Evolutionary conservation across 169 alveolate genomes (phyloP).

Genomic region (Miamiensis avidus): DNA sequence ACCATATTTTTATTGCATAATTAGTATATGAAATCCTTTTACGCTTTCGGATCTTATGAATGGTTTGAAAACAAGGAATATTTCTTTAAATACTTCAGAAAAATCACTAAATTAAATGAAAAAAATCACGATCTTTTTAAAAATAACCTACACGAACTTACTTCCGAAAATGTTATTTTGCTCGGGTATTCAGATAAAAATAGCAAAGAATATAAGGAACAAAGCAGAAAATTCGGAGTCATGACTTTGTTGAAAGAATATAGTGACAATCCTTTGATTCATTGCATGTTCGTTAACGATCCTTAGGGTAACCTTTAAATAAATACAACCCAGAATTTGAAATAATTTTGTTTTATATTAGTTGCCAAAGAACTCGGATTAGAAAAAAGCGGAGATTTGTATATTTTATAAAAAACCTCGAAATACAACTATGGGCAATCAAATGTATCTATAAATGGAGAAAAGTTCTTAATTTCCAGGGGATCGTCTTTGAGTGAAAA

Average conservation of each 20-base stretch:
- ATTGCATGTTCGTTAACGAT: not conserved
- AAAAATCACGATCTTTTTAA: not conserved
- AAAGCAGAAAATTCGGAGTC: not conserved
- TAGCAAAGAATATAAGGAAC: not conserved
- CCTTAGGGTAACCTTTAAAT: not conserved
- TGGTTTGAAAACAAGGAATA: not conserved
- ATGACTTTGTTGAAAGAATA: not conserved
- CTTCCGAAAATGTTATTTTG: not conserved
- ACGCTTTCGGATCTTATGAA: not conserved
- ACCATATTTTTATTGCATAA: not conserved
- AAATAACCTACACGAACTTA: not conserved
- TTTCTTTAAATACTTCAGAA: not conserved
- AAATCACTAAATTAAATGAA: not conserved
- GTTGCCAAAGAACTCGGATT: not conserved
- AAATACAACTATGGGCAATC: not conserved
- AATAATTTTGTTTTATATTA: no score
- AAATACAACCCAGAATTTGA: not conserved
- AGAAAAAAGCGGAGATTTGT: not conserved
- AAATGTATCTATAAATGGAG: not conserved
- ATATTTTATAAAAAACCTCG: not conserved
- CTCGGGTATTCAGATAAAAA: not conserved
- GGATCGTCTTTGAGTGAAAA: not conserved
- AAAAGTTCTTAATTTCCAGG: no score
- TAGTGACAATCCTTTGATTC: not conserved
- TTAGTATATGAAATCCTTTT: not conserved